phyloP scores from a whole-genome alignment of 2,329 filamentous ascomycete species.

The Aspergillus tamarii region DNA sequence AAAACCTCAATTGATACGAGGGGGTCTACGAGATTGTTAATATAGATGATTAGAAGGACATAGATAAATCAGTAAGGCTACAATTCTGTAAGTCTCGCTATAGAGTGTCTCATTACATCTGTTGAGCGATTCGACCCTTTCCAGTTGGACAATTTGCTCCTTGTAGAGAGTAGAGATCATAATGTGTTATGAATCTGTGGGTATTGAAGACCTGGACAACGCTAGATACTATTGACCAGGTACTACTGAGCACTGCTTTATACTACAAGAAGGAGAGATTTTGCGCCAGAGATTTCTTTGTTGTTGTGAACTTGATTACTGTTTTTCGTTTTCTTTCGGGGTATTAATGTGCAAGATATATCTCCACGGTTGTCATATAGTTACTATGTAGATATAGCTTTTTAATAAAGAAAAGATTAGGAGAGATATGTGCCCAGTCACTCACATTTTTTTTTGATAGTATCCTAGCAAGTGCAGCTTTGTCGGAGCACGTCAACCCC shows the following conservation, averaged over 20 bases:
- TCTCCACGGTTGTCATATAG: neutral
- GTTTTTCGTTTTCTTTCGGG: too few relatives aligned
- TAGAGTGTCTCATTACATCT: neutral
- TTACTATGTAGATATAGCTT: too few relatives aligned
- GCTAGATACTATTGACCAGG: neutral
- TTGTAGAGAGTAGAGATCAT: too few relatives aligned
- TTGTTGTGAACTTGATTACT: neutral
- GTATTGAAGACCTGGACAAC: too few relatives aligned
- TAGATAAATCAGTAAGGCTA: too few relatives aligned
- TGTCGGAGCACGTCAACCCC: neutral
- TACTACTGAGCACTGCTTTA: neutral
- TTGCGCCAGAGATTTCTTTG: neutral
- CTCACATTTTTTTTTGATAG: neutral
- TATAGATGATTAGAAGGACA: too few relatives aligned
- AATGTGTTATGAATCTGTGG: too few relatives aligned
- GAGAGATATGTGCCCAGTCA: neutral
- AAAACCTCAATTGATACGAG: too few relatives aligned
- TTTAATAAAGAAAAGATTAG: neutral
- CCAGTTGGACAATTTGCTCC: neutral
- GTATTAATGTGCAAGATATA: neutral
- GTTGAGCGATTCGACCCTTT: neutral
- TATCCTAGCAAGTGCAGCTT: neutral
- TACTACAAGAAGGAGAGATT: neutral
- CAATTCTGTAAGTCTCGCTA: neutral
- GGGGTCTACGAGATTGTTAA: too few relatives aligned